Evolutionary conservation across 1,284 basidiomycete genomes (phyloP).

Genomic region (Phellinidium pouzarii): DNA sequence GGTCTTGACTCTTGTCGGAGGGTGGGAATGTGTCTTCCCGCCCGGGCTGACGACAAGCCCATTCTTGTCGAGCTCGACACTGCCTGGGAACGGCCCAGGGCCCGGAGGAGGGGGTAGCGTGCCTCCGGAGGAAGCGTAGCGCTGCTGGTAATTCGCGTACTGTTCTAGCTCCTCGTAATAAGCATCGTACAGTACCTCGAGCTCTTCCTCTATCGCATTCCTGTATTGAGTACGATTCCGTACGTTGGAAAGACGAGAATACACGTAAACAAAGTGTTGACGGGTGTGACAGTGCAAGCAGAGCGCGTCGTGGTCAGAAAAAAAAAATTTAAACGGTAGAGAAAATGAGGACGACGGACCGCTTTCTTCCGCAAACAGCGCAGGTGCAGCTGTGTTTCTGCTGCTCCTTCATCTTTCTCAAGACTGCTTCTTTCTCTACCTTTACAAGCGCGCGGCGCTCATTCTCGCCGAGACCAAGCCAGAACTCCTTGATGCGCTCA

Average conservation of each 20-base stretch:
- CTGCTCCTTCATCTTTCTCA: conserved; percentile 99
- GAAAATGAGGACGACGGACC: conserved; percentile 51
- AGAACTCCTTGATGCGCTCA: conserved; percentile 96
- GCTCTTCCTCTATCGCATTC: conserved; percentile 96
- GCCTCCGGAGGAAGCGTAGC: conserved; percentile 81
- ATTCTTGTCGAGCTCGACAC: conserved; percentile 91
- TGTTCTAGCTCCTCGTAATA: conserved; percentile 99
- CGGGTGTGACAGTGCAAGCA: conserved; percentile 10
- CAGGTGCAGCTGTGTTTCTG: conserved; percentile 94
- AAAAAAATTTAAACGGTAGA: conserved; percentile 24
- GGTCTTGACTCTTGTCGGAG: conserved; percentile 23
- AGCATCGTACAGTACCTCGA: conserved; percentile 98
- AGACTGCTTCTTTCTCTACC: conserved; percentile 95
- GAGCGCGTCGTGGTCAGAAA: conserved; percentile 30
- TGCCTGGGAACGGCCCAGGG: conserved; percentile 96
- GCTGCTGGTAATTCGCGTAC: conserved; percentile 96
- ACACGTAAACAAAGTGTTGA: conserved; percentile 9
- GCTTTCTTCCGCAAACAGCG: conserved; percentile 95
- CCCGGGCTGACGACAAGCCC: conserved; percentile 71
- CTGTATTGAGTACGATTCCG: conserved; percentile 36
- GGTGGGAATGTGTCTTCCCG: conserved; percentile 32
- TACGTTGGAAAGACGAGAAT: neutral
- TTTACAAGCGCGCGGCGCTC: conserved; percentile 88
- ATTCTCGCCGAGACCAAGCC: conserved; percentile 84
- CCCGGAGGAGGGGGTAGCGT: conserved; percentile 87